Conservation (phyloP, 495 filamentous ascomycete genomes). For the Cercophora sp. region DNA sequence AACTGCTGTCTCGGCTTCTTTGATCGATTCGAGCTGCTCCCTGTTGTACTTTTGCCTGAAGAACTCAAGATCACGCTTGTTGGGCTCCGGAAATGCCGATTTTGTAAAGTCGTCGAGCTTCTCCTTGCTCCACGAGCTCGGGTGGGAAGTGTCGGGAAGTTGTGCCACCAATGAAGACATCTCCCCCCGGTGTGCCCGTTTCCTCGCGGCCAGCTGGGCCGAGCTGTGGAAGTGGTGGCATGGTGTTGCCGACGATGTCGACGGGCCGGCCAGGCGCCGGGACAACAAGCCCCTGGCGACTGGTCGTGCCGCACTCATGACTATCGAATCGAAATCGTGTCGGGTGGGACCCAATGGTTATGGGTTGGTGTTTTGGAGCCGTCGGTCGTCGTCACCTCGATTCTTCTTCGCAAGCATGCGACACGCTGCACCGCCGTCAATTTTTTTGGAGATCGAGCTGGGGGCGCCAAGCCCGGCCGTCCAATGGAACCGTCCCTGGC, state of each 20-base stretch:
- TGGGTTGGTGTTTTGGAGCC: conserved; percentile 7
- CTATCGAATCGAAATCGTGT: conserved; percentile 14
- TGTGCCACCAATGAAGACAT: too few relatives aligned
- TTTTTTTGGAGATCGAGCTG: conserved; percentile 6
- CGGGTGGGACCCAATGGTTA: conserved; percentile 14
- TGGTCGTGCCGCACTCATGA: conserved; percentile 35
- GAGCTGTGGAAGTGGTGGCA: conserved; percentile 45
- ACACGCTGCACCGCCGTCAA: conserved; percentile 3
- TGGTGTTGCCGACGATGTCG: conserved; percentile 21
- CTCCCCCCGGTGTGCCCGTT: too few relatives aligned
- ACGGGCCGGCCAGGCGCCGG: conserved; percentile 22
- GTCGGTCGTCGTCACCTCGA: background rate
- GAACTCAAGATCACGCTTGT: conserved; percentile 58
- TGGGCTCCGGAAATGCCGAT: conserved; percentile 59
- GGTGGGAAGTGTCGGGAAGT: background rate
- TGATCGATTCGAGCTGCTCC: conserved; percentile 76
- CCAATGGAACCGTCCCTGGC: too few relatives aligned
- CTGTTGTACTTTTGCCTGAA: conserved; percentile 68
- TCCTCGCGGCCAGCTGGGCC: conserved; percentile 33
- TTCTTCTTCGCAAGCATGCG: background rate
- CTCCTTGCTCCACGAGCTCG: conserved; percentile 20
- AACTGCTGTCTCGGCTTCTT: conserved; percentile 81
- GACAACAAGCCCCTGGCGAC: conserved; percentile 31
- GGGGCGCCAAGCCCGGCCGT: too few relatives aligned
- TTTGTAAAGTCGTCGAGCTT: conserved; percentile 41